Conservation (phyloP, 169 alveolate genomes). For the Plasmodium vinckei region DNA sequence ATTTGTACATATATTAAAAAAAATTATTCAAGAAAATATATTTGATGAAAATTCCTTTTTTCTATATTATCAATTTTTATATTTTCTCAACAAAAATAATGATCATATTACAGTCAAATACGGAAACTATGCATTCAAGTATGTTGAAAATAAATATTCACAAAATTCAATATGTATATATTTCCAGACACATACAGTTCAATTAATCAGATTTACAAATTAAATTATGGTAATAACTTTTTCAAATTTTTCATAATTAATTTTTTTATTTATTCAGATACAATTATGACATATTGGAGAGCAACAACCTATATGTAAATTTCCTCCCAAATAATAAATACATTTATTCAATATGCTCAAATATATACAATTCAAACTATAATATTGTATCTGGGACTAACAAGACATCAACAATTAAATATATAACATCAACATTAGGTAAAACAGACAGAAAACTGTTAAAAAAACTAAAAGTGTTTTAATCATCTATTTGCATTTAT, state of each 20-base stretch:
- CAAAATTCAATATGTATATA: too few species aligned
- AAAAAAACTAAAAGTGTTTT: background rate
- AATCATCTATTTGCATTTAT: background rate
- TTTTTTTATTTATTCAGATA: constrained; percentile 13
- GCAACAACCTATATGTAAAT: constrained; percentile 34
- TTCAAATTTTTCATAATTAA: too few species aligned
- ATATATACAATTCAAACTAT: constrained; percentile 54
- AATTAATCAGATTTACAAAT: too few species aligned
- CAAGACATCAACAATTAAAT: constrained; percentile 49
- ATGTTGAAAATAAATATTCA: background rate
- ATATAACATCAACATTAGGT: constrained; percentile 72
- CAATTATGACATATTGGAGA: constrained; percentile 65
- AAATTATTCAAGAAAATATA: constrained; percentile 57
- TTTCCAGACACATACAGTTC: too few species aligned
- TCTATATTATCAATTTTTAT: constrained; percentile 55
- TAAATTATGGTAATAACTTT: too few species aligned
- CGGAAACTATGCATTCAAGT: constrained; percentile 67
- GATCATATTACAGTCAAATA: constrained; percentile 55
- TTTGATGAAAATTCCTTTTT: constrained; percentile 61
- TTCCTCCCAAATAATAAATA: constrained; percentile 54
- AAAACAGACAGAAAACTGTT: background rate
- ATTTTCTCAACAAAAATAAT: constrained; percentile 44
- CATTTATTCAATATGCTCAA: constrained; percentile 62
- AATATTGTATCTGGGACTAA: constrained; percentile 46
- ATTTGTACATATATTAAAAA: constrained; percentile 44